A percentile compares a stretch with the other conserved stretches of the same genome.
phyloP scores from a whole-genome alignment of 2,329 filamentous ascomycete genomes.

The Sclerotinia minor region DNA sequence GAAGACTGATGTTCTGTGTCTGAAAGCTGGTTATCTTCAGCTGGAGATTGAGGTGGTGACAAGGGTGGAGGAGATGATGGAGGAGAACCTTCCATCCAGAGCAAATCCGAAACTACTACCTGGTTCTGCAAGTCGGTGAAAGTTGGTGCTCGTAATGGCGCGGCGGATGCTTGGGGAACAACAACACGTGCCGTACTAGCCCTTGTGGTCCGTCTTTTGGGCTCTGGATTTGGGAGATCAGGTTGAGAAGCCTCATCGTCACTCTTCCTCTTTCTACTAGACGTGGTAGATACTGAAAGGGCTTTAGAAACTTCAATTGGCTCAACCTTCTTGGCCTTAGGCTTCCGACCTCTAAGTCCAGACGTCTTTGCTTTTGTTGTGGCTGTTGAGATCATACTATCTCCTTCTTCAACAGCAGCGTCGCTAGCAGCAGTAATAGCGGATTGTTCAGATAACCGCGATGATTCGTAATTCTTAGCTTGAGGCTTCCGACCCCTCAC shows the following conservation, averaged over 20 bases:
- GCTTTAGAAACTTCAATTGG: conserved; percentile 48
- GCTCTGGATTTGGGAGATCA: conserved; percentile 42
- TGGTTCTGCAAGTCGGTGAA: conserved; percentile 50
- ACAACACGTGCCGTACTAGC: conserved; percentile 50
- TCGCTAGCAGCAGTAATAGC: conserved; percentile 54
- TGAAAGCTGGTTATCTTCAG: conserved; percentile 58
- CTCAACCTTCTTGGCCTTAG: conserved; percentile 56
- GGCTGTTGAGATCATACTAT: conserved; percentile 48
- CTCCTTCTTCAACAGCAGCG: conserved; percentile 46
- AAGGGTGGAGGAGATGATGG: conserved; percentile 33
- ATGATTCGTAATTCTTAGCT: conserved; percentile 61
- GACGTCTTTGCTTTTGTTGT: conserved; percentile 12
- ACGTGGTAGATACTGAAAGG: conserved; percentile 38
- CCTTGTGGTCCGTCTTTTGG: conserved; percentile 42
- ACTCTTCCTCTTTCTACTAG: conserved; percentile 39
- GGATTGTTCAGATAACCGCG: conserved; percentile 63
- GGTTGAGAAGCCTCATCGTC: conserved; percentile 28
- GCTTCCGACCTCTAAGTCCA: conserved; percentile 27
- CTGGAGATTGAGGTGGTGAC: conserved; percentile 47
- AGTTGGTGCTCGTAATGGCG: conserved; percentile 47
- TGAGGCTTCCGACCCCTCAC: conserved; percentile 48
- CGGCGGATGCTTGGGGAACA: conserved; percentile 48
- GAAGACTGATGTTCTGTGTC: conserved; percentile 74
- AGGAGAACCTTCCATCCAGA: conserved; percentile 19
- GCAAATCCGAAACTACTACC: conserved; percentile 8